Percentiles rank a stretch among this genome's conserved stretches.
Evolutionary conservation across 768 basidiomycete genomes (phyloP).

Genomic region (Hygrocybe coccinea): DNA sequence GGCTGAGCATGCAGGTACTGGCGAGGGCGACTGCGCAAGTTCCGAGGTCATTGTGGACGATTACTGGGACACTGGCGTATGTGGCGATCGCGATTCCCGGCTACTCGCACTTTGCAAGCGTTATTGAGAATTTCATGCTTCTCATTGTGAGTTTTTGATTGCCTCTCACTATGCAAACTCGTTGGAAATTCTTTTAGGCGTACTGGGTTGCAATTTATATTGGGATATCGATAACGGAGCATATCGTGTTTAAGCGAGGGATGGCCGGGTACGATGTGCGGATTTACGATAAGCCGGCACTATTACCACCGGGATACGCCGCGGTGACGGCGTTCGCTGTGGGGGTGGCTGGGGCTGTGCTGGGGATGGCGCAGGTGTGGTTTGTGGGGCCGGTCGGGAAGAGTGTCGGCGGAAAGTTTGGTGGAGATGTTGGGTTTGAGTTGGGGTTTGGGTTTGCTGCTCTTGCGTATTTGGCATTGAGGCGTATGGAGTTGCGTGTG

Average conservation of each 20-base stretch:
- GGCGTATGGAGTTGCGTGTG: background rate
- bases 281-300: background rate
- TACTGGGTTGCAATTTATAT: background rate
- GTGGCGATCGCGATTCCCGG: background rate
- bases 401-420: background rate
- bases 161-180: background rate
- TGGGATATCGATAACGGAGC: background rate
- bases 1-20: slow-evolving; percentile 4
- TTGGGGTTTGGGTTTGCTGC: background rate
- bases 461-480: background rate
- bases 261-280: background rate
- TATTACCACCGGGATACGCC: background rate
- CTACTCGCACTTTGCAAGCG: background rate
- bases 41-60: background rate
- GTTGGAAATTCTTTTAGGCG: background rate
- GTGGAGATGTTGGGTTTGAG: slow-evolving; percentile 4
- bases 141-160: background rate
- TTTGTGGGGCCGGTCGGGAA: slow-evolving; percentile 3
- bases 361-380: slow-evolving; percentile 4
- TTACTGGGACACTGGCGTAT: background rate
- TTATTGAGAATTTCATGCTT: slow-evolving; percentile 1
- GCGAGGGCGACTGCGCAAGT: background rate
- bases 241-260: background rate
- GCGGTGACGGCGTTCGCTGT: background rate
- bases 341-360: background rate